These are phyloP conservation scores for Ganoderma sp. DNA, from an alignment of 1,284 basidiomycete genomes.

Conservation along the genomic window DNA sequence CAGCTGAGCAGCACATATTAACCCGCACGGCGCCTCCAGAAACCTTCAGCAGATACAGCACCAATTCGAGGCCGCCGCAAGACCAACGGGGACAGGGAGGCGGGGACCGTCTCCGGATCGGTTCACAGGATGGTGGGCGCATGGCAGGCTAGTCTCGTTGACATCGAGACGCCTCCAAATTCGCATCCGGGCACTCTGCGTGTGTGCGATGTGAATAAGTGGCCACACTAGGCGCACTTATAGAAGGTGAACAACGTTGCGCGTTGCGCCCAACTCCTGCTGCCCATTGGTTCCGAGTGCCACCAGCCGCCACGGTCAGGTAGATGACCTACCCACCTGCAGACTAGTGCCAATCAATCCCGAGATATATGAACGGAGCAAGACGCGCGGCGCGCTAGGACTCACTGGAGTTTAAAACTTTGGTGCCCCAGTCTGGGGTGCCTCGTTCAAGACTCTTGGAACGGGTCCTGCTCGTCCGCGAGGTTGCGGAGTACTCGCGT, in stretches of 20 bases:
- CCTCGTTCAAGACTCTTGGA: not conserved
- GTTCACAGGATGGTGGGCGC: not conserved
- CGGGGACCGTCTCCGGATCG: not conserved
- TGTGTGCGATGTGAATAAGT: not conserved
- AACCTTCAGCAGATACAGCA: not conserved
- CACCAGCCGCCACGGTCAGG: not conserved
- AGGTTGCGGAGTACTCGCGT: not conserved
- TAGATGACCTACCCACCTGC: not conserved
- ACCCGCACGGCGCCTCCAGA: not conserved
- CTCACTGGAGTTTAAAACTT: not conserved
- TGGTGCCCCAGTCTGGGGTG: not conserved
- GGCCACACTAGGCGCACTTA: not conserved
- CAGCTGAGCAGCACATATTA: not conserved
- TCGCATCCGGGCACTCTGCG: not conserved
- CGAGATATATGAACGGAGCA: not conserved
- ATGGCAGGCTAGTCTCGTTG: not conserved
- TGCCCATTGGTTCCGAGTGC: not conserved
- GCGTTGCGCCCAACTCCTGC: not conserved
- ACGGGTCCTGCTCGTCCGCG: not conserved
- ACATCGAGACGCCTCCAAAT: slow-evolving; percentile 4
- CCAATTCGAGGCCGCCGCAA: not conserved
- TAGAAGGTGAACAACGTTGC: not conserved
- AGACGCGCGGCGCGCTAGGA: not conserved
- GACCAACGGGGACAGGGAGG: not conserved
- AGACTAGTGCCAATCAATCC: not conserved